These are phyloP conservation scores for Adiantum capillusveneris DNA, from an alignment of 75 land plant species.

Conservation along the genomic window DNA sequence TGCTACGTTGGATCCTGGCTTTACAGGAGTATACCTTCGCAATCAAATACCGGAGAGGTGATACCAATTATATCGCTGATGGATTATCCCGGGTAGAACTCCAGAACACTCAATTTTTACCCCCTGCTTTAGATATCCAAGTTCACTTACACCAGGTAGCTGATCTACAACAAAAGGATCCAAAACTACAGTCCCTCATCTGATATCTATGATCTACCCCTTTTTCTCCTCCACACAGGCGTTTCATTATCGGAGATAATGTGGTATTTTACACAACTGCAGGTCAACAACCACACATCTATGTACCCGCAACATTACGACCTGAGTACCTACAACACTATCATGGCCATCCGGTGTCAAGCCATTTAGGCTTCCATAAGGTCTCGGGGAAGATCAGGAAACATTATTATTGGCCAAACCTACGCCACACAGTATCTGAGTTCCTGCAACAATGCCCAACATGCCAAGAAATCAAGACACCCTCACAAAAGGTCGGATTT, in stretches of 20 bases:
- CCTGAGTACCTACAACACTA: too few relatives aligned
- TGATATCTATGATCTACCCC: neutral
- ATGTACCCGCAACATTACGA: neutral
- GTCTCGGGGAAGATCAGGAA: neutral
- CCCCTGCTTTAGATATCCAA: too few relatives aligned
- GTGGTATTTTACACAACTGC: neutral
- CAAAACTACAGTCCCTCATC: neutral
- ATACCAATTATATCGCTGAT: neutral
- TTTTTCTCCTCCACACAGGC: neutral
- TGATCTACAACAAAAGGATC: neutral
- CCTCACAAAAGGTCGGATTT: neutral
- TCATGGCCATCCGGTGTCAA: neutral
- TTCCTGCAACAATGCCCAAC: neutral
- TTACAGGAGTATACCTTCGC: neutral
- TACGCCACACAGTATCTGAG: neutral
- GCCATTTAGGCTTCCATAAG: neutral
- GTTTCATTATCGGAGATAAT: neutral
- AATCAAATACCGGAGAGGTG: neutral
- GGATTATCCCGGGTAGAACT: too few relatives aligned
- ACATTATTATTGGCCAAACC: neutral
- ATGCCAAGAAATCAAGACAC: neutral
- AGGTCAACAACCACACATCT: slow-evolving; percentile 1
- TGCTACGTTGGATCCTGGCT: neutral
- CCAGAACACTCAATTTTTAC: too few relatives aligned
- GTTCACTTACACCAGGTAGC: neutral